These are phyloP conservation scores for Angomonas deanei DNA, from an alignment of 208 protist genomes.

Conservation along the genomic window DNA sequence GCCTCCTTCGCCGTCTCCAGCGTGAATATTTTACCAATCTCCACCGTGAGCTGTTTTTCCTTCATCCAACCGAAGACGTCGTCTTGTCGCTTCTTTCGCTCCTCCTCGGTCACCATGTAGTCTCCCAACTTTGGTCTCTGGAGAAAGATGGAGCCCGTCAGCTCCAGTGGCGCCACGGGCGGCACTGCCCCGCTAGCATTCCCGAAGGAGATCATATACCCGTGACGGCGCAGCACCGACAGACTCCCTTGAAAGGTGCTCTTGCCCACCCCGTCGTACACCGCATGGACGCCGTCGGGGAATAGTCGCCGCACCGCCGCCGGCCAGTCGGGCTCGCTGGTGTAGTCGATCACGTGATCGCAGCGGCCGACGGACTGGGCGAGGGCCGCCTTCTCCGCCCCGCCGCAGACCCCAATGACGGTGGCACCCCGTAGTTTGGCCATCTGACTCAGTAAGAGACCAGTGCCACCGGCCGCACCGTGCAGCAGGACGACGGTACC, in stretches of 20 bases:
- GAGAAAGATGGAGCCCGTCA: no score
- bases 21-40: slow-evolving; percentile 23
- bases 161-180: slow-evolving; percentile 46
- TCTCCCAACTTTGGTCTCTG: no score
- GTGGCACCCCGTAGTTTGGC: slow-evolving; percentile 84
- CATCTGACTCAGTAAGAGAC: slow-evolving; percentile 86
- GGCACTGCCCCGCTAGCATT: slow-evolving; percentile 85
- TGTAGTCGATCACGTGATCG: slow-evolving; percentile 79
- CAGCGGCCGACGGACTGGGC: slow-evolving; percentile 30
- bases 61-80: slow-evolving; percentile 41
- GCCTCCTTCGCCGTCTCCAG: slow-evolving; percentile 11
- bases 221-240: slow-evolving; percentile 57
- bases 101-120: slow-evolving; percentile 5
- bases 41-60: slow-evolving; percentile 54
- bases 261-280: slow-evolving; percentile 89
- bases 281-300: slow-evolving; percentile 57
- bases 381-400: slow-evolving; percentile 59
- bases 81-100: slow-evolving; percentile 43
- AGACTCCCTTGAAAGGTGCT: slow-evolving; percentile 71
- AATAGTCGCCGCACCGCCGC: slow-evolving; percentile 37
- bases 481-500: slow-evolving; percentile 73
- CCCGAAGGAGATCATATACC: slow-evolving; percentile 87
- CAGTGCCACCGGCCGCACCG: slow-evolving; percentile 83
- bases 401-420: slow-evolving; percentile 86
- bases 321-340: slow-evolving; percentile 39